A percentile compares a stretch with the other conserved stretches of the same genome.
Conservation (phyloP, 768 basidiomycete genomes). For the Wakefieldia striispora region DNA sequence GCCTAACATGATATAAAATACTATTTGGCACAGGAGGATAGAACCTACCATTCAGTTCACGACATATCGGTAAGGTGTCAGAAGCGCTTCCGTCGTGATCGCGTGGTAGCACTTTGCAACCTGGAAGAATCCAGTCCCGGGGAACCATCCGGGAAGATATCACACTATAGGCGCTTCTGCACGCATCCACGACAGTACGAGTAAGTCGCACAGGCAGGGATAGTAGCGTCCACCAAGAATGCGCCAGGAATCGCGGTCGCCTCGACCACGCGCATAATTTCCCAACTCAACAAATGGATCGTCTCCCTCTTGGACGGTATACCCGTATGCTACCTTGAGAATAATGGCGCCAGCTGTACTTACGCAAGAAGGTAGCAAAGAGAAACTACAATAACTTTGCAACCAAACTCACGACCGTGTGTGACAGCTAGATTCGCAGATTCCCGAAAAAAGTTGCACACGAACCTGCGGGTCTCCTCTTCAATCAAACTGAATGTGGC, state of each 20-base stretch:
- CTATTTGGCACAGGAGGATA: not conserved
- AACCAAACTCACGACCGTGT: constrained; percentile 21
- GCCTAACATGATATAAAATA: constrained; percentile 12
- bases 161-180: constrained; percentile 18
- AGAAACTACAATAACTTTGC: not conserved
- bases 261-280: constrained; percentile 15
- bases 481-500: constrained; percentile 11
- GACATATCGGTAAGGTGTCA: constrained; percentile 44
- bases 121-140: constrained; percentile 34
- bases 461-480: constrained; percentile 17
- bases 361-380: too few relatives aligned
- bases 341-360: constrained; percentile 27
- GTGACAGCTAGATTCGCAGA: constrained; percentile 16
- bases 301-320: constrained; percentile 32
- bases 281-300: constrained; percentile 37
- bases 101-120: constrained; percentile 24
- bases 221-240: constrained; percentile 23
- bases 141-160: constrained; percentile 35
- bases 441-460: constrained; percentile 12
- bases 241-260: constrained; percentile 1
- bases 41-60: constrained; percentile 46
- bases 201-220: constrained; percentile 19
- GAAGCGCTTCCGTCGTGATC: constrained; percentile 37
- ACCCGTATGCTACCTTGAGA: constrained; percentile 42
- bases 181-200: not conserved